A percentile compares a stretch with the other conserved stretches of the same genome.
Conservation (phyloP, 202 grass and related monocot species). For the Panicum hallii region DNA sequence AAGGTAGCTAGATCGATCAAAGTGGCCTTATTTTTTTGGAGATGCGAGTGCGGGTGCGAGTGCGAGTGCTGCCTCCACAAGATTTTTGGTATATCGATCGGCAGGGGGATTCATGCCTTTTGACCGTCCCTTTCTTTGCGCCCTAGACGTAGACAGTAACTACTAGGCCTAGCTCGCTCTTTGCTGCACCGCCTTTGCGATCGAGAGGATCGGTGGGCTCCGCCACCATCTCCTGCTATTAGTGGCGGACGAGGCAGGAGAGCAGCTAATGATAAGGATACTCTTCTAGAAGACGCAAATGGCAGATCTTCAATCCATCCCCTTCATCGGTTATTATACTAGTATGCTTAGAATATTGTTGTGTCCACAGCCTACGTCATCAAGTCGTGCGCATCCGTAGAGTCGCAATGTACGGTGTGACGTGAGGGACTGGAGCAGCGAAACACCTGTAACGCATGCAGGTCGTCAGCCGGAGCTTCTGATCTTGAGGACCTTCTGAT, state of each 20-base stretch:
- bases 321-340: not conserved
- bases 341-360: not conserved
- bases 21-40: not conserved
- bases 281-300: constrained; percentile 42
- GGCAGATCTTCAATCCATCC: not conserved
- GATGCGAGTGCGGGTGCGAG: constrained; percentile 37
- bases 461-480: not conserved
- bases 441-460: constrained; percentile 26
- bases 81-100: constrained; percentile 43
- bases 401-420: not conserved
- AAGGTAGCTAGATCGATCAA: not conserved
- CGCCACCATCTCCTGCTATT: constrained; percentile 31
- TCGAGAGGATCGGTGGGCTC: constrained; percentile 12
- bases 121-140: constrained; percentile 32
- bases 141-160: constrained; percentile 30
- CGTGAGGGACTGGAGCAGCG: not conserved
- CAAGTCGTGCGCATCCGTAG: not conserved
- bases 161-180: not conserved
- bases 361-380: not conserved
- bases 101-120: not conserved
- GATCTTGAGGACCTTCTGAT: not conserved
- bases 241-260: not conserved
- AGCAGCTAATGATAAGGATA: constrained; percentile 27
- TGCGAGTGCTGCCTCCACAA: constrained; percentile 52
- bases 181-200: not conserved